A percentile compares a stretch with the other conserved stretches of the same genome.
phyloP scores from a whole-genome alignment of 257 asterid species.

The Solanum etuberosum region DNA sequence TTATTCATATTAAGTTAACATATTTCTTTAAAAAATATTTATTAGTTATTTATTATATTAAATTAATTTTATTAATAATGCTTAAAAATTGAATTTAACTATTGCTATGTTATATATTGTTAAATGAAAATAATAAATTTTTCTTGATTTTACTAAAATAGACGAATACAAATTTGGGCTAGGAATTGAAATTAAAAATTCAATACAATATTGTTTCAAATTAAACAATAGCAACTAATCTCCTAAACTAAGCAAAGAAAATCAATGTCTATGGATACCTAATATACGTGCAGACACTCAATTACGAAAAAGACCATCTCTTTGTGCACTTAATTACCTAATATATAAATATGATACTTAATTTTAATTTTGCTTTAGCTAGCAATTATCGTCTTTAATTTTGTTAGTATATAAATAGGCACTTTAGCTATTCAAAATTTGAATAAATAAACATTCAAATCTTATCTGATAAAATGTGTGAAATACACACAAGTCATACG shows the following conservation, averaged over 20 bases:
- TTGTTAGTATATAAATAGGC: too few relatives aligned
- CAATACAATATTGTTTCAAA: not conserved
- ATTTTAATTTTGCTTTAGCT: fast-evolving
- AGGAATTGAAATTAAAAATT: not conserved
- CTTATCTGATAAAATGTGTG: not conserved
- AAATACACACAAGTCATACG: not conserved
- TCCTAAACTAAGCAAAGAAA: not conserved
- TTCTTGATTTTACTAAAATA: not conserved
- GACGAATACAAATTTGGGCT: too few relatives aligned
- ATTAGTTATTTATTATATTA: too few relatives aligned
- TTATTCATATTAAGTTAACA: too few relatives aligned
- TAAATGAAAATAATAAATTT: too few relatives aligned
- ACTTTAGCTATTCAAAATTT: not conserved
- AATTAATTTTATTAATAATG: not conserved
- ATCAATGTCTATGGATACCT: too few relatives aligned
- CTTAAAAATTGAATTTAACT: not conserved
- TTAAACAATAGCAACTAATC: too few relatives aligned
- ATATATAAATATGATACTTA: not conserved
- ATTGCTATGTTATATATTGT: too few relatives aligned
- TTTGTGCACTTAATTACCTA: not conserved
- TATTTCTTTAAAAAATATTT: too few relatives aligned
- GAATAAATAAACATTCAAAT: not conserved
- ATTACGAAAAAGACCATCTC: too few relatives aligned
- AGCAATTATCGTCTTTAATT: not conserved
- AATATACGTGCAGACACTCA: too few relatives aligned